Percentiles rank a stretch among this genome's conserved stretches.
Evolutionary conservation across 1,284 basidiomycete genomes (phyloP).

Genomic region (Cryptococcus amylolentus): DNA sequence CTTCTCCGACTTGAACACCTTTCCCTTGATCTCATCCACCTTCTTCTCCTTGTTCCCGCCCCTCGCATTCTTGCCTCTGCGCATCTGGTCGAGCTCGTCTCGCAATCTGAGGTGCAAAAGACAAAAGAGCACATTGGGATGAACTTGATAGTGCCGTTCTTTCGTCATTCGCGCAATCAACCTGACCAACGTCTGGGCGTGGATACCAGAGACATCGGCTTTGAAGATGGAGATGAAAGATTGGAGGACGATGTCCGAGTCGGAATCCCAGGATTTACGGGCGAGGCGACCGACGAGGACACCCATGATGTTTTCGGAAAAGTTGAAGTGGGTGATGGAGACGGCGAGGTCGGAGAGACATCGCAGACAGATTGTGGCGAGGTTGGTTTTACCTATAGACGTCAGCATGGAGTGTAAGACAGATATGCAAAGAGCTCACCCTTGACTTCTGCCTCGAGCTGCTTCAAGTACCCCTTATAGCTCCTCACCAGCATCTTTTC

Average conservation of each 20-base stretch:
- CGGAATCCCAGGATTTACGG: constrained; percentile 80
- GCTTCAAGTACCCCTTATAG: constrained; percentile 84
- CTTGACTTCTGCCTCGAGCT: constrained; percentile 82
- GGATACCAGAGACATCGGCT: constrained; percentile 69
- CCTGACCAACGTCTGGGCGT: constrained; percentile 85
- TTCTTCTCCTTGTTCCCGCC: constrained; percentile 52
- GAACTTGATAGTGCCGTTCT: constrained; percentile 83
- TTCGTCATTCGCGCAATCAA: constrained; percentile 95
- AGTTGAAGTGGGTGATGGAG: constrained; percentile 95
- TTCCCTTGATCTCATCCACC: constrained; percentile 54
- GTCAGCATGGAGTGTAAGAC: not conserved
- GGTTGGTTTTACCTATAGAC: constrained; percentile 62
- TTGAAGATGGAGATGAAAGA: constrained; percentile 78
- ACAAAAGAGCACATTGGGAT: constrained; percentile 82
- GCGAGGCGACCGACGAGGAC: constrained; percentile 80
- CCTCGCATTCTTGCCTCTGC: constrained; percentile 56
- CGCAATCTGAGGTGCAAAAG: constrained; percentile 82
- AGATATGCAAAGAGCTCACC: constrained; percentile 53
- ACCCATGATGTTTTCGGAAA: constrained; percentile 86
- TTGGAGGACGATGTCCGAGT: constrained; percentile 76
- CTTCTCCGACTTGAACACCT: constrained; percentile 62
- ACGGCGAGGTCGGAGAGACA: constrained; percentile 82
- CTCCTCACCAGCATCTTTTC: constrained; percentile 89
- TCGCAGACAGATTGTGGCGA: constrained; percentile 69
- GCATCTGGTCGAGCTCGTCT: constrained; percentile 66